Evolutionary conservation across 2,329 filamentous ascomycete species (phyloP), one percentile per base, ranked within the genome.

Genomic region (Onygenales sp.): DNA sequence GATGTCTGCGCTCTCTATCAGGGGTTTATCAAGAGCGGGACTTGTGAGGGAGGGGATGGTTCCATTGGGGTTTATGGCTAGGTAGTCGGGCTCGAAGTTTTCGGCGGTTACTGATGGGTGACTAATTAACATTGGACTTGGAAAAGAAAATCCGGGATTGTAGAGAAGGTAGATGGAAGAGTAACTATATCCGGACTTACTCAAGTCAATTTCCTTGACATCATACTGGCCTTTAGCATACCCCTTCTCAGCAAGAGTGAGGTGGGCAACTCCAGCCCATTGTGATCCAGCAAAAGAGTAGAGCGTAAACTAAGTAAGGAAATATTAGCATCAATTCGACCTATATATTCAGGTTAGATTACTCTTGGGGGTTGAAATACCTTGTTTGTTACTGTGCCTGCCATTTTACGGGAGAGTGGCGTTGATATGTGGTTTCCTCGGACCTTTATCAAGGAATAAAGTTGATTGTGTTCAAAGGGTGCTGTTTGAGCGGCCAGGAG

Each of bases 1-100:
- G 44, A 55, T 51, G 33, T 57, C 56, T 3, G 51, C 41, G 36
- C 54, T 57, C 13, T 57, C 56, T 13, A 45, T 44, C 38, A 57
- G 43, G 14, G 56, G 54, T 21, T 35, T 36, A 6, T 47, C 21
- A 9, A 57, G 54, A 3, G 45, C 43, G 5, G 56, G 43, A 10
- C 49, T 36, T 14, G 56, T 57, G 33, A 57, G 43, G 10, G 56
- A 49, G 1, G 56, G 56, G n/a, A 57, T 51, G 2, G 54, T 57
- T 11, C 56, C 56, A 49, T 55, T 56, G 14, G 11, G 50, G 36
- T 57, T 52, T 48, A 57, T 56, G 17, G 47, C 47, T 5, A 57
- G 43, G 35, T 53, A 57, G 7, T 57, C 56, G 7, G 47, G 50
- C 31, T 56, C 36, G 44, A 57, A 57, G 44, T 57, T 57, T 17